Evolutionary conservation across 2,329 filamentous ascomycete genomes (phyloP).

Genomic region (Alternaria novae-zelandiae): DNA sequence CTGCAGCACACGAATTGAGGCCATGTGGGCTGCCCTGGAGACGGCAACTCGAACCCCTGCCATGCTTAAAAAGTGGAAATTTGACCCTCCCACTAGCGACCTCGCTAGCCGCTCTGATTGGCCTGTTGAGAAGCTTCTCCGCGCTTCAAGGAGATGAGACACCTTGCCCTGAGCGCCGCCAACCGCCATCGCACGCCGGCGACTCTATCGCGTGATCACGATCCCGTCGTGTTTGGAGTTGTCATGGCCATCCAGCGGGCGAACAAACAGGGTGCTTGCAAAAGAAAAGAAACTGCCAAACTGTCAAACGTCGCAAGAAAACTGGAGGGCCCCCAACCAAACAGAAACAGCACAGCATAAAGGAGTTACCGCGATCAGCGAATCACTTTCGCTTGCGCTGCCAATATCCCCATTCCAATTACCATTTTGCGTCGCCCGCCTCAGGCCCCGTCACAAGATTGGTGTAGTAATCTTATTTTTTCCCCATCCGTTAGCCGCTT

Average conservation of each 20-base stretch:
- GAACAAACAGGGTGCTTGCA: neutral
- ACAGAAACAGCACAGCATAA: slow-evolving; percentile 4
- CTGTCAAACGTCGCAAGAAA: neutral
- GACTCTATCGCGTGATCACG: slow-evolving; percentile 4
- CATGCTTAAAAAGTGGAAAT: slow-evolving; percentile 47
- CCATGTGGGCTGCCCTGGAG: slow-evolving; percentile 20
- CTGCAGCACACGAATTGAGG: slow-evolving; percentile 9
- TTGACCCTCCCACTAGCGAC: slow-evolving; percentile 17
- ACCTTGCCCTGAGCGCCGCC: slow-evolving; percentile 10
- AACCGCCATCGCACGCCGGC: slow-evolving; percentile 1
- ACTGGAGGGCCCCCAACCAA: neutral
- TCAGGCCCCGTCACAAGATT: slow-evolving; percentile 11
- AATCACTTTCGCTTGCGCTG: slow-evolving; percentile 16
- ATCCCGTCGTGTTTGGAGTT: neutral
- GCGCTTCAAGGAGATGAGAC: slow-evolving; percentile 30
- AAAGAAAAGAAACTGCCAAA: slow-evolving; percentile 5
- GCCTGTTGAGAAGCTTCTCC: slow-evolving; percentile 27
- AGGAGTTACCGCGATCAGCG: neutral
- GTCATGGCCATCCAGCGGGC: neutral
- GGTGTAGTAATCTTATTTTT: slow-evolving; percentile 20
- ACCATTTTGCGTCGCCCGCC: slow-evolving; percentile 2
- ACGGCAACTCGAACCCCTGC: slow-evolving; percentile 23
- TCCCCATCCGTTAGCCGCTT: slow-evolving; percentile 23
- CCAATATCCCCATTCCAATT: slow-evolving; percentile 24
- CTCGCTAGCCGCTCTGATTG: no score